Evolutionary conservation across 495 filamentous ascomycete species (phyloP), one percentile per base, ranked within the genome.

Genomic region (Penicillium roqueforti): DNA sequence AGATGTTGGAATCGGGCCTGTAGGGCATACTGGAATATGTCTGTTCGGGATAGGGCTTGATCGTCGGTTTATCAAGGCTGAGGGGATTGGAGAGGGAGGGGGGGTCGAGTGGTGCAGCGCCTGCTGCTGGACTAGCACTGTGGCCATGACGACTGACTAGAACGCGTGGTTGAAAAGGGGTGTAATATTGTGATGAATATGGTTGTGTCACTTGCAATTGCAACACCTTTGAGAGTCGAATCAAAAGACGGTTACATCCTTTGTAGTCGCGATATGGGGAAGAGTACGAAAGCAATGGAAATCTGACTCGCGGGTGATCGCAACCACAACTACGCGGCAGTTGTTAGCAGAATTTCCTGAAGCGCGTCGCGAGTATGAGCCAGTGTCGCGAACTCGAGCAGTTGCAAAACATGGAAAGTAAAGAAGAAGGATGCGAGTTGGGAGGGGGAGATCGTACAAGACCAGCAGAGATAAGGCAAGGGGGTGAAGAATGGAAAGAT

Each of bases 11-110:
- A 79, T 75, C 8, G 89, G 85, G 0, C 89, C 88, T 8, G 91
- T 81, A n/a, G 91, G 86, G 62, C 89, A 92, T 46, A 85, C 76
- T 7, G 91, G 89, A 13, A 97, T 72, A 70, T 95, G 90, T 66
- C 95, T 96, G 71, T 96, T 96, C 8, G 93, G 92, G 20, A 97
- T 79, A 11, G 88, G 80, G 32, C 74, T 76, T n/a, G 75, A 60
- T 37, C 66, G 72, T 45, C 72, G 64, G 53, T 76, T 74, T 28
- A 80, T 68, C 50, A 80, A 57, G 9, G 71, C 57, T 18, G 75
- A 59, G 11, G 72, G 53, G 9, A 79, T 63, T 14, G 63, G 58
- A 4, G 69, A 60, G 3, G 76, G 67, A 14, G 78, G 74, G 60
- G 77, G 74, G 26, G 77, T 77, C 9, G 72, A 61, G 55, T 77